These are phyloP conservation scores for Penicillium robsamsonii DNA, from an alignment of 495 filamentous ascomycete genomes.

Conservation along the genomic window DNA sequence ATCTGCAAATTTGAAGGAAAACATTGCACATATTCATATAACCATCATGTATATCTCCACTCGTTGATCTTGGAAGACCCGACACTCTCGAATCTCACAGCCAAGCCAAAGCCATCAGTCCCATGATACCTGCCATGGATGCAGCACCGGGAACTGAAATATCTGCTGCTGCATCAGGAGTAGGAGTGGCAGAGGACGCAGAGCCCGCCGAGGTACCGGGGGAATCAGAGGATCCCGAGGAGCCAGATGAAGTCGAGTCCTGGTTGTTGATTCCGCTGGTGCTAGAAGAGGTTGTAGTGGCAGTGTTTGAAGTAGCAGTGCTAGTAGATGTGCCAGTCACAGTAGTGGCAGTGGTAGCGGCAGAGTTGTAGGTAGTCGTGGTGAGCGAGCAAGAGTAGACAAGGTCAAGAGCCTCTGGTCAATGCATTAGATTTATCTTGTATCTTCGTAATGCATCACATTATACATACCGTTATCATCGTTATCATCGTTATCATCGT, in stretches of 20 bases:
- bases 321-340: conserved; percentile 13
- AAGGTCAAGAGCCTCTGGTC: conserved; percentile 36
- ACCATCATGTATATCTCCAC: conserved; percentile 1
- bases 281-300: conserved; percentile 8
- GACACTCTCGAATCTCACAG: conserved; percentile 15
- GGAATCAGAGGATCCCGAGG: neutral
- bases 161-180: conserved; percentile 22
- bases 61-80: neutral
- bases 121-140: conserved; percentile 23
- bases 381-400: conserved; percentile 32
- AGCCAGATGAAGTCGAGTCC: conserved; percentile 6
- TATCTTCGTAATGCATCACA: neutral
- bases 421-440: conserved; percentile 4
- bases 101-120: conserved; percentile 30
- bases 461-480: conserved; percentile 21
- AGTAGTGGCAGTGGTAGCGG: conserved; percentile 23
- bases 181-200: conserved; percentile 15
- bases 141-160: conserved; percentile 17
- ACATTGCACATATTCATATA: conserved; percentile 7
- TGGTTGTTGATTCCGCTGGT: conserved; percentile 3
- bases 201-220: conserved; percentile 1
- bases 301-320: conserved; percentile 6
- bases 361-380: conserved; percentile 32
- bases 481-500: no score
- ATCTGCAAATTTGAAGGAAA: conserved; percentile 9